These are phyloP conservation scores for Alternaria sp. DNA, from an alignment of 2,329 filamentous ascomycete genomes.

Conservation along the genomic window DNA sequence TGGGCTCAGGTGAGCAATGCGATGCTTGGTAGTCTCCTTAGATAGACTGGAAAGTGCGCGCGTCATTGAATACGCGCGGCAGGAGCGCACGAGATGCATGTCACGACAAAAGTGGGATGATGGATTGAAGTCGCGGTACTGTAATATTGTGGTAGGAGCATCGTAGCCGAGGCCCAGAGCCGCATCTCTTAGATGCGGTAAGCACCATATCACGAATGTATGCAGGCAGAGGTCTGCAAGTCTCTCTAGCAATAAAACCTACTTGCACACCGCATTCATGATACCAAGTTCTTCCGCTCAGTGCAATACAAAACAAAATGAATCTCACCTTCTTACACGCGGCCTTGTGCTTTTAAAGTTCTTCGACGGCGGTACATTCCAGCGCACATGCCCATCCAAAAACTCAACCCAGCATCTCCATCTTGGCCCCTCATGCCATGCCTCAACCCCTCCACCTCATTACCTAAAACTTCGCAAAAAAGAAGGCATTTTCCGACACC, in stretches of 20 bases:
- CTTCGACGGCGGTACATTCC: not conserved
- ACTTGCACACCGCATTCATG: not conserved
- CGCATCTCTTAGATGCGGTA: not conserved
- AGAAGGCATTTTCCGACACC: slow-evolving; percentile 16
- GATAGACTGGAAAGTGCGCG: not conserved
- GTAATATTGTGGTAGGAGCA: not conserved
- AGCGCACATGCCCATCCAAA: not conserved
- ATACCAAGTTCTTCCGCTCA: no score
- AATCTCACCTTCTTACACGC: not conserved
- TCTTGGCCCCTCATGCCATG: not conserved
- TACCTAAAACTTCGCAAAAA: slow-evolving; percentile 3
- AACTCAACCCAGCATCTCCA: not conserved
- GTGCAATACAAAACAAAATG: not conserved
- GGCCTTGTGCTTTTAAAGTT: not conserved
- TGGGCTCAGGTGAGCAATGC: not conserved
- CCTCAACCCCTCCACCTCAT: not conserved
- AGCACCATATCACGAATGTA: not conserved
- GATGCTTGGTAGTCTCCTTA: not conserved
- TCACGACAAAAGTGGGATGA: not conserved
- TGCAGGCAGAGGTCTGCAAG: not conserved
- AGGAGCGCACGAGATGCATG: not conserved
- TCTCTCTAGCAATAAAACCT: not conserved
- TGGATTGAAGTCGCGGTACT: not conserved
- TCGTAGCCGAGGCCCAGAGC: not conserved
- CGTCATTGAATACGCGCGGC: not conserved